phyloP scores from a whole-genome alignment of 2,329 filamentous ascomycete species.

The Hypoxylon sp. region DNA sequence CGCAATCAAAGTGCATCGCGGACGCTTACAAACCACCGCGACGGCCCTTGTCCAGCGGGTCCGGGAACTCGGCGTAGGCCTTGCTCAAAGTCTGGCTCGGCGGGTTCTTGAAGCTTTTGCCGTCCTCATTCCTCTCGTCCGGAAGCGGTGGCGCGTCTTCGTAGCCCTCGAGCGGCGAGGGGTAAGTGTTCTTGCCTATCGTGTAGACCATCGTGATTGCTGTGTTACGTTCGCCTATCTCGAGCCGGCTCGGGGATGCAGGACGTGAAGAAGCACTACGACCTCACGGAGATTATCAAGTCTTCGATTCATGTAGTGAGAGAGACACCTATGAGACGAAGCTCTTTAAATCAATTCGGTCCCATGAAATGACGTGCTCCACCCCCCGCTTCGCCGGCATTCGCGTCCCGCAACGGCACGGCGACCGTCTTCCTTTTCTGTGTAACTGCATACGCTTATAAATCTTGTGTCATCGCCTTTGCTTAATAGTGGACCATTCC shows the following conservation, averaged over 20 bases:
- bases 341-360: slow-evolving; percentile 6
- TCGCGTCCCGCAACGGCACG: slow-evolving; percentile 9
- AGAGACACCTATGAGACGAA: background rate
- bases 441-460: background rate
- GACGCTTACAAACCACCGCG: slow-evolving; percentile 75
- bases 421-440: slow-evolving; percentile 12
- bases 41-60: slow-evolving; percentile 70
- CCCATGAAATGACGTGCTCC: slow-evolving; percentile 22
- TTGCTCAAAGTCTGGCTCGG: slow-evolving; percentile 63
- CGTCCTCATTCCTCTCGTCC: slow-evolving; percentile 70
- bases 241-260: background rate
- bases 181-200: slow-evolving; percentile 49
- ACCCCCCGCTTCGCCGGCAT: slow-evolving; percentile 12
- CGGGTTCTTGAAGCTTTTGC: slow-evolving; percentile 78
- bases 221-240: background rate
- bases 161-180: slow-evolving; percentile 66
- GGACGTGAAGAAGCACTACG: background rate
- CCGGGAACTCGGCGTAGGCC: slow-evolving; percentile 74
- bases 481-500: no score
- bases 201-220: slow-evolving; percentile 48
- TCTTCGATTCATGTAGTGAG: background rate
- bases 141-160: slow-evolving; percentile 63
- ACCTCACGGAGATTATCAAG: background rate
- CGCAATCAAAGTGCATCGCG: background rate
- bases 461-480: background rate